These are phyloP conservation scores for Diversispora eburnea DNA, from an alignment of 192 early-diverging fungal genomes.

Conservation along the genomic window DNA sequence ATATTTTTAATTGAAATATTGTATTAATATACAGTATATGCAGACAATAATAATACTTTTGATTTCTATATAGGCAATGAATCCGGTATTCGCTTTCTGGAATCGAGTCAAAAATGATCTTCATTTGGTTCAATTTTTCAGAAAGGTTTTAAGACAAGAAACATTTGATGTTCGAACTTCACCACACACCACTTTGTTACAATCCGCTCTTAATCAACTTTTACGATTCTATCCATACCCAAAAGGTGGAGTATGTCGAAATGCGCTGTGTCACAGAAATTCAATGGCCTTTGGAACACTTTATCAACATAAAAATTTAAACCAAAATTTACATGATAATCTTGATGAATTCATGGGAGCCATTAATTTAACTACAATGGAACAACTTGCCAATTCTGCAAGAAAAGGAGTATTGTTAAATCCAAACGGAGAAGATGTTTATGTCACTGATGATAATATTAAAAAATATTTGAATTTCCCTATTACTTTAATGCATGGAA, in stretches of 20 bases:
- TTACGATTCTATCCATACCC: slow-evolving; percentile 39
- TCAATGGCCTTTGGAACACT: slow-evolving; percentile 36
- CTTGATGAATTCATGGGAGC: slow-evolving; percentile 35
- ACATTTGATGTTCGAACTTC: slow-evolving; percentile 26
- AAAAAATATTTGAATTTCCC: slow-evolving; percentile 36
- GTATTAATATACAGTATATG: neutral
- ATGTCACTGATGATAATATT: slow-evolving; percentile 32
- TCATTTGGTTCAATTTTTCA: neutral
- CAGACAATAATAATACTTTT: neutral
- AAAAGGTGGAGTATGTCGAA: slow-evolving; percentile 36
- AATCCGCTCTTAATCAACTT: slow-evolving; percentile 32
- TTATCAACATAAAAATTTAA: slow-evolving; percentile 40
- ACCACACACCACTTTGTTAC: slow-evolving; percentile 30
- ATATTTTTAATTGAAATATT: neutral
- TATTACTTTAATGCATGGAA: slow-evolving; percentile 39
- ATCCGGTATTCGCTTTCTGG: slow-evolving; percentile 7
- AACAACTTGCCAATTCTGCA: slow-evolving; percentile 24
- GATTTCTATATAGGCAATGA: slow-evolving; percentile 5
- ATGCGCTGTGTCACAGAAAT: slow-evolving; percentile 38
- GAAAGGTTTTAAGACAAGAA: slow-evolving; percentile 13
- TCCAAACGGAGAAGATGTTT: slow-evolving; percentile 27
- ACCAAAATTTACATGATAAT: slow-evolving; percentile 41
- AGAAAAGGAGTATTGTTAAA: slow-evolving; percentile 30
- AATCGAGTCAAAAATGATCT: slow-evolving; percentile 15
- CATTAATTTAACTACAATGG: slow-evolving; percentile 38